Evolutionary conservation across 2,329 filamentous ascomycete genomes (phyloP).

Genomic region (Penicillium sp.): DNA sequence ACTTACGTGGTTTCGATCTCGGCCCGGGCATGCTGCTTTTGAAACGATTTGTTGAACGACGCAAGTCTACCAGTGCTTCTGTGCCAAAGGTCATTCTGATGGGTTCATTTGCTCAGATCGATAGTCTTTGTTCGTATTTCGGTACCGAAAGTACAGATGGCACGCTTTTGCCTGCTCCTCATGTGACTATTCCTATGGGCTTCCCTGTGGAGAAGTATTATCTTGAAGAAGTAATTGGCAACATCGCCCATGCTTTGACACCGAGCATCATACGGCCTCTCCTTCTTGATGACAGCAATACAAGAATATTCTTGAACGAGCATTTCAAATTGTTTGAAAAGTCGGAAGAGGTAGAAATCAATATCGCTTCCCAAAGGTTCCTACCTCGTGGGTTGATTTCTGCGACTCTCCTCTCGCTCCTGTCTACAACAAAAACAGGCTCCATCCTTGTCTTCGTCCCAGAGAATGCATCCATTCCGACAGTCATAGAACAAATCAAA

Average conservation of each 20-base stretch:
- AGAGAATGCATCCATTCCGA: slow-evolving; percentile 36
- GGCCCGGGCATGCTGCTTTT: slow-evolving; percentile 42
- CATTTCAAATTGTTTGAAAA: slow-evolving; percentile 4
- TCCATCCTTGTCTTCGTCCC: slow-evolving; percentile 45
- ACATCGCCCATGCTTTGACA: slow-evolving; percentile 22
- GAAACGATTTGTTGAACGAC: slow-evolving; percentile 36
- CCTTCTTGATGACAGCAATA: slow-evolving; percentile 9
- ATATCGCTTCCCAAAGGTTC: background rate
- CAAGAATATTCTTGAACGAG: slow-evolving; percentile 1
- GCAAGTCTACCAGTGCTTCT: slow-evolving; percentile 24
- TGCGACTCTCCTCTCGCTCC: slow-evolving; percentile 41
- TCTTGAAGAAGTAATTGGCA: slow-evolving; percentile 34
- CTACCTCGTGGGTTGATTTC: slow-evolving; percentile 38
- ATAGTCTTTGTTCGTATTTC: slow-evolving; percentile 42
- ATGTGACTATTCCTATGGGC: slow-evolving; percentile 38
- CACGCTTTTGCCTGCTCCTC: slow-evolving; percentile 31
- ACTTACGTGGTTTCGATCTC: slow-evolving; percentile 40
- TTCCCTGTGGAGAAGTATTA: slow-evolving; percentile 39
- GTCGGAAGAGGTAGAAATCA: background rate
- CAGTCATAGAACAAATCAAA: slow-evolving; percentile 26
- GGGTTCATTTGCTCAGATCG: slow-evolving; percentile 43
- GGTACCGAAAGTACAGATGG: slow-evolving; percentile 24
- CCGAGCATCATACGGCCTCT: slow-evolving; percentile 11
- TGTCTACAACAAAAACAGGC: slow-evolving; percentile 36
- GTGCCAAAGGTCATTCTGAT: slow-evolving; percentile 43